Conservation (phyloP, 2,329 filamentous ascomycete species). For the Stagonosporopsis tanaceti region DNA sequence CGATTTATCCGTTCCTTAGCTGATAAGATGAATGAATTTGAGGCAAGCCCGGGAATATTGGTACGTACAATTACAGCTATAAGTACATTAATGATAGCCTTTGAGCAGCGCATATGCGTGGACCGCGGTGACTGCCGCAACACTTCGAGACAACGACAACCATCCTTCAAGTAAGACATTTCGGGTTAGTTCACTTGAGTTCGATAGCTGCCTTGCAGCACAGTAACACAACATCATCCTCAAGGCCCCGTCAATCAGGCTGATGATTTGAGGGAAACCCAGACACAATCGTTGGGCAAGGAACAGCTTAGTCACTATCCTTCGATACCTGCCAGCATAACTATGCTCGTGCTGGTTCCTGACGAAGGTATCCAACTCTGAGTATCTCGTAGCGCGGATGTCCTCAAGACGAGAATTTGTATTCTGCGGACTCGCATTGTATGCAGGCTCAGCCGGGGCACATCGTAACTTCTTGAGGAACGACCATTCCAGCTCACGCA, state of each 20-base stretch:
- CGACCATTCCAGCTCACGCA: constrained; percentile 47
- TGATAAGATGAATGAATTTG: background rate
- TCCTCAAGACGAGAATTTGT: constrained; percentile 38
- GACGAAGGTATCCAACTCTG: constrained; percentile 52
- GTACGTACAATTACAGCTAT: background rate
- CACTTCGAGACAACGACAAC: constrained; percentile 13
- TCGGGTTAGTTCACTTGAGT: background rate
- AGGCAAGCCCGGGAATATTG: background rate
- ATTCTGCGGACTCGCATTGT: constrained; percentile 36
- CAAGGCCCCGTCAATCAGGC: constrained; percentile 79
- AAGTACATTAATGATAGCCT: constrained; percentile 27
- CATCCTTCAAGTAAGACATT: constrained; percentile 1
- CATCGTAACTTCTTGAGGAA: constrained; percentile 51
- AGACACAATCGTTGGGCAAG: constrained; percentile 52
- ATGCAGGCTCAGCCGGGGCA: constrained; percentile 49
- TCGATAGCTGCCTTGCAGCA: constrained; percentile 25
- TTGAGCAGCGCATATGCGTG: constrained; percentile 41
- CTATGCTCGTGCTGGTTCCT: constrained; percentile 19
- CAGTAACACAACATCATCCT: constrained; percentile 62
- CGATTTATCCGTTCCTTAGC: background rate
- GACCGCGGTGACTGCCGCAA: constrained; percentile 21
- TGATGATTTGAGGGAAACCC: constrained; percentile 52
- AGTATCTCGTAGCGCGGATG: constrained; percentile 49
- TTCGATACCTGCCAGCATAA: constrained; percentile 46
- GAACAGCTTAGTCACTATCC: constrained; percentile 51